Base-by-base conservation (phyloP, 169 alveolate species). In the Babesia sp. region DNA sequence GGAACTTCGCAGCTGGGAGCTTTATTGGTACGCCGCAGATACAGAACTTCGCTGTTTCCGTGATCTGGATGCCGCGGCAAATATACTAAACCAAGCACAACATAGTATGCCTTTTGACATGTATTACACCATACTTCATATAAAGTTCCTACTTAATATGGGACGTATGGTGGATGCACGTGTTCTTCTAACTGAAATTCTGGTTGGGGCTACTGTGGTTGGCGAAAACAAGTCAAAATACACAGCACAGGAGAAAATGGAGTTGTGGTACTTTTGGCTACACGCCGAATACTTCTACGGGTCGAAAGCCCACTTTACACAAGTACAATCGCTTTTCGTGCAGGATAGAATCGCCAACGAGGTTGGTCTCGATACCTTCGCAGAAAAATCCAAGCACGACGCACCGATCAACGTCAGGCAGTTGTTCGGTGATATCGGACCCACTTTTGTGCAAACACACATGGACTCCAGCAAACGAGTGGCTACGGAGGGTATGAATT, bases 11-110 rank as follows among this genome's bases (percentile, higher is more conserved):
- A 57, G 78, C 46, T 79, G 87, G 87, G 84, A 79, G 53, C 74
- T 79, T 4, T 56, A 39, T 55, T 79, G 87, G 87, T 79, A 79
- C 72, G 83, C 83, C 3, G 83, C 87, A 2, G 59, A 58, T 71
- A 79, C 83, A 20, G 84, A 79, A 61, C 24, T 79, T 54, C 56
- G 83, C 20, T 79, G 87, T 44, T 79, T 58, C 71, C 31, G 44
- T 9, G 83, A 79, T 41, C 36, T 48, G 56, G 57, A 41, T 44
- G 48, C 69, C 53, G 87, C 84, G 0, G 56, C 45, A 22, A 39
- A 29, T 16, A 36, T 70, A 2, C 73, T 79, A 44, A 71, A 63
- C 55, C 45, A 60, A 29, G 87, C 80, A n/a, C 85, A 79, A 33
- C 57, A 59, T 37, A 24, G 42, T 12, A 42, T 79, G 84, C 41